phyloP scores from a whole-genome alignment of 2,329 filamentous ascomycete species.

The Fusarium cyanostomum region DNA sequence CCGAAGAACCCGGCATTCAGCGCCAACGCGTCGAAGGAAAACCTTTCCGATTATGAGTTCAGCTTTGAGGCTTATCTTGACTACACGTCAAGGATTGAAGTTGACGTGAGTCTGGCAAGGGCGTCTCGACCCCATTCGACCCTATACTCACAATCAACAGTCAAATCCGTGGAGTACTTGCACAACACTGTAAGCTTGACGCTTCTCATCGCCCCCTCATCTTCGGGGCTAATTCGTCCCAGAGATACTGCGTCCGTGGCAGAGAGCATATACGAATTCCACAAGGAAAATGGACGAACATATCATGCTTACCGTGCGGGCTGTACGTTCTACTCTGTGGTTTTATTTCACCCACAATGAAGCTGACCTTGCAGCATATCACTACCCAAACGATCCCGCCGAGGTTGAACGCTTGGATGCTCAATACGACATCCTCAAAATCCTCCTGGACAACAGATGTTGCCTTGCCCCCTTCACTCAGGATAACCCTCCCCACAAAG shows the following conservation, averaged over 20 bases:
- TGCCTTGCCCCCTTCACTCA: conserved; percentile 4
- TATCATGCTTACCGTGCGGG: conserved; percentile 13
- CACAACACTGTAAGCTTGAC: not conserved
- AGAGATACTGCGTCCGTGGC: conserved; percentile 12
- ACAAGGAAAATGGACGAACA: conserved; percentile 11
- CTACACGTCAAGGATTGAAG: conserved; percentile 5
- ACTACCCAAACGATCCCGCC: conserved; percentile 4
- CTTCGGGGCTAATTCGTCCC: not conserved
- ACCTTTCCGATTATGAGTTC: conserved; percentile 14
- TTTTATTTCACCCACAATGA: not conserved
- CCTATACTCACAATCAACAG: conserved; percentile 3
- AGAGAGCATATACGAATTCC: conserved; percentile 13
- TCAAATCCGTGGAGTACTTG: conserved; percentile 4
- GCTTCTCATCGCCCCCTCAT: not conserved
- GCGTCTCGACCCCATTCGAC: not conserved
- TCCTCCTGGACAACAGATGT: not conserved
- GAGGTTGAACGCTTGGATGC: conserved; percentile 5
- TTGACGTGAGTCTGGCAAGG: conserved; percentile 8
- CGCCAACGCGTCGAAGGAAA: not conserved
- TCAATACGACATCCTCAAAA: conserved; percentile 9
- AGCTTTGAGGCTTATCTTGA: conserved; percentile 17
- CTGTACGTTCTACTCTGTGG: not conserved
- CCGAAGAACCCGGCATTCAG: not conserved
- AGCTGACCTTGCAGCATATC: conserved; percentile 2
- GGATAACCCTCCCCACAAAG: not conserved